Conservation (phyloP, 257 asterid species). For the Nicotiana otophora region DNA sequence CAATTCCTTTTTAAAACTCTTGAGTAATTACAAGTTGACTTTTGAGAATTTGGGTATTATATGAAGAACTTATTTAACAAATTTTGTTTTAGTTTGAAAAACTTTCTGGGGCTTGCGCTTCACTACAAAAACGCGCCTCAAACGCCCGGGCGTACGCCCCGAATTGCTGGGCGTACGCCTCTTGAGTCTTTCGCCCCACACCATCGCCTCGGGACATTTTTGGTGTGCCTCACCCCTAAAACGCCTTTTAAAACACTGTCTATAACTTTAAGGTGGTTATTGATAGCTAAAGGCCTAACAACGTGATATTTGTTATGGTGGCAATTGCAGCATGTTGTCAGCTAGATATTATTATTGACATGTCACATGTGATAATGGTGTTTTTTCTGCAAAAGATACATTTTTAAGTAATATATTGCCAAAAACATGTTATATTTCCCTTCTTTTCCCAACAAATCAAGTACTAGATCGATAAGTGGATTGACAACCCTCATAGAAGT, state of each 20-base stretch:
- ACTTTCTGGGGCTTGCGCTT: no score
- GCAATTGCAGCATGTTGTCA: neutral
- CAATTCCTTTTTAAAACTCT: no score
- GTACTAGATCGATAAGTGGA: neutral
- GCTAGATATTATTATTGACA: neutral
- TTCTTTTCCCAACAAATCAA: neutral
- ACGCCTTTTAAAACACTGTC: neutral
- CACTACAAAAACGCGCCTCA: no score
- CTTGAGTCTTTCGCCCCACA: no score
- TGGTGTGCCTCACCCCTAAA: no score
- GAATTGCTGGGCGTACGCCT: no score
- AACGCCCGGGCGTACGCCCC: no score
- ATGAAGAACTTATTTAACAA: no score
- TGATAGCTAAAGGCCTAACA: neutral
- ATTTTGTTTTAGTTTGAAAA: no score
- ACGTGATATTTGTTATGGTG: neutral
- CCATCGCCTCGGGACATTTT: no score
- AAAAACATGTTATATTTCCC: neutral
- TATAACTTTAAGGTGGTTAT: neutral
- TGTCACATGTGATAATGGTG: neutral
- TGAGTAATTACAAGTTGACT: no score
- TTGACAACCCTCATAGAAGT: neutral
- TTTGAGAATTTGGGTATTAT: no score
- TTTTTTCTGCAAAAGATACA: neutral
- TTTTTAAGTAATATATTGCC: neutral